These are phyloP conservation scores for Seiridium unicorne DNA, from an alignment of 2,329 filamentous ascomycete genomes.

Conservation along the genomic window DNA sequence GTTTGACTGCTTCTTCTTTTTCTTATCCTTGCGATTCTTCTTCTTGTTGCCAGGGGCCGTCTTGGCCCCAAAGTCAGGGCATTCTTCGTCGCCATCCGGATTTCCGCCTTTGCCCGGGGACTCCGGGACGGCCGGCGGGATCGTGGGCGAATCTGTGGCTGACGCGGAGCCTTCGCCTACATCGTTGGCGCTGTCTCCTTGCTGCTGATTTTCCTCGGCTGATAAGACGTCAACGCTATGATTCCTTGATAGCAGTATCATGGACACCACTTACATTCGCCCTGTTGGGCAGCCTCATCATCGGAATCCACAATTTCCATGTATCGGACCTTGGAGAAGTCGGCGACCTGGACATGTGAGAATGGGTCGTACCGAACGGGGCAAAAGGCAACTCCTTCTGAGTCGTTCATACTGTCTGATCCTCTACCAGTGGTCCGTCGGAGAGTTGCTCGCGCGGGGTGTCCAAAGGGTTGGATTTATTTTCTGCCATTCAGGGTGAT, in stretches of 20 bases:
- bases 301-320: conserved; percentile 2
- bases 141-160: background rate
- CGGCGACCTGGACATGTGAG: conserved; percentile 14
- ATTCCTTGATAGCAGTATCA: background rate
- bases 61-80: background rate
- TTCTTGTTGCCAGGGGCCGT: conserved; percentile 8
- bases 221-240: background rate
- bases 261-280: conserved; percentile 10
- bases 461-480: conserved; percentile 1
- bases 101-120: background rate
- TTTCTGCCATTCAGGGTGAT: conserved; percentile 9
- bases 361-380: conserved; percentile 9
- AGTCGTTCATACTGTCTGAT: conserved; percentile 12
- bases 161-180: background rate
- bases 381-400: conserved; percentile 11
- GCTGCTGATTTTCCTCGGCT: conserved; percentile 1
- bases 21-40: conserved; percentile 13
- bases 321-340: conserved; percentile 13
- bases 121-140: background rate
- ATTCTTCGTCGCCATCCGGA: conserved; percentile 2
- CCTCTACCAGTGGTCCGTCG: conserved; percentile 6
- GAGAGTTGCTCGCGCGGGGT: conserved; percentile 5
- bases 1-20: conserved; percentile 4
- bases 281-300: conserved; percentile 9
- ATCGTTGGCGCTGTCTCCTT: background rate